phyloP scores from a whole-genome alignment of 148 eudicot species.

The Heliosperma pusillum region DNA sequence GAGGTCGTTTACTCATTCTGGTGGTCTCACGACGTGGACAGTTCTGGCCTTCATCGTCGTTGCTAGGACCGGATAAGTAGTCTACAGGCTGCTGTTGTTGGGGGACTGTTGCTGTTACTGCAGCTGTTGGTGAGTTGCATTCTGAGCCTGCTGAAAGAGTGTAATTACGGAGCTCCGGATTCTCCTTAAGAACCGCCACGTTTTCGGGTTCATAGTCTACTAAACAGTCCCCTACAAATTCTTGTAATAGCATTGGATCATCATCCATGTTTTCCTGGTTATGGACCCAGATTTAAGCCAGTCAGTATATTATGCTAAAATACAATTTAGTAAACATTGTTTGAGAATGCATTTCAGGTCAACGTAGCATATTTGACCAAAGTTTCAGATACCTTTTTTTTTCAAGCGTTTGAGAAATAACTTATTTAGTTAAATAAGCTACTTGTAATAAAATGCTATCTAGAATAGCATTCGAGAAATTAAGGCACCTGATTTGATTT shows the following conservation, averaged over 20 bases:
- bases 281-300: no score
- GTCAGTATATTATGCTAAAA: no score
- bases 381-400: no score
- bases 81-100: neutral
- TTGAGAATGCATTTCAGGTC: no score
- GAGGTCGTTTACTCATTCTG: neutral
- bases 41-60: neutral
- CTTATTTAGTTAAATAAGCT: no score
- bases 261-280: neutral
- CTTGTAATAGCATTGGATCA: conserved; percentile 22
- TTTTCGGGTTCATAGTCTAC: conserved; percentile 16
- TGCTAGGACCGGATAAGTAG: neutral
- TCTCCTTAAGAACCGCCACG: conserved; percentile 12
- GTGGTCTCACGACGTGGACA: neutral
- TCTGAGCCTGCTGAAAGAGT: conserved; percentile 16
- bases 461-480: no score
- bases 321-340: no score
- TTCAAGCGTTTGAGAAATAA: no score
- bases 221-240: conserved; percentile 18
- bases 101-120: neutral
- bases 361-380: no score
- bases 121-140: conserved; percentile 14
- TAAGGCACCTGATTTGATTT: no score
- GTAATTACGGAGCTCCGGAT: neutral
- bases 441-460: no score